Base-by-base conservation (phyloP, 2,329 filamentous ascomycete species). In the Periconia sp. region DNA sequence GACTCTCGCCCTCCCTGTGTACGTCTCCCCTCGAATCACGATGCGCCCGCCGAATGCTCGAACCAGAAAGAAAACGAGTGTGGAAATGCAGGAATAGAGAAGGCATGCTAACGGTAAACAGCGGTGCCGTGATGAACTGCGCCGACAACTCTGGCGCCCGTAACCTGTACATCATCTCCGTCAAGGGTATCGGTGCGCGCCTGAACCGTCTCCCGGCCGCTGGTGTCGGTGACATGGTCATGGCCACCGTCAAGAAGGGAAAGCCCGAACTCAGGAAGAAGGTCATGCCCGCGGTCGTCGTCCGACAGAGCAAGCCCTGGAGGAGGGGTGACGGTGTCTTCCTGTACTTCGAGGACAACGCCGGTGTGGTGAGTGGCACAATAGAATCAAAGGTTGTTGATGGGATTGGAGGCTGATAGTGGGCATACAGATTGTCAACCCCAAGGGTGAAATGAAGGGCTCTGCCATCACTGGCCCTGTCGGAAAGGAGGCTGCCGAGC, bases 401-500 rank as follows among this genome's bases (percentile, higher is more conserved):
- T 41, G 10, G 33, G 37, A 41, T 15, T 20, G 40, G 52, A 48
- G 37, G 59, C 63, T 66, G 49, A 65, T 52, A 27, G 42, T 40
- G 45, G 6, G 33, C 10, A 11, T n/a, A 51, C 75, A 94, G 90
- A 99, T 99, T 76, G 94, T 99, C 85, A 99, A 99, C 86, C 92
- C 93, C 81, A 99, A 99, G 90, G 94, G 94, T 83, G 94, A 99
- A 85, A 99, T 99, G 94, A 99, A 99, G 90, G 94, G 94, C 77
- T 97, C 92, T 66, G 94, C 94, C 79, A 99, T 99, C 79, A 99
- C 94, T 72, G 94, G 94, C 72, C 94, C 94, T 73, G 93, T 99
- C 77, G 94, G 93, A 81, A 99, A 99, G 89, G 94, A 99, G 85
- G 94, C 94, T 78, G 94, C 94, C 79, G 94, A 99, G 85, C 86